phyloP scores from a whole-genome alignment of 2,329 filamentous ascomycete species.

The Phaeosphaeria sp. region DNA sequence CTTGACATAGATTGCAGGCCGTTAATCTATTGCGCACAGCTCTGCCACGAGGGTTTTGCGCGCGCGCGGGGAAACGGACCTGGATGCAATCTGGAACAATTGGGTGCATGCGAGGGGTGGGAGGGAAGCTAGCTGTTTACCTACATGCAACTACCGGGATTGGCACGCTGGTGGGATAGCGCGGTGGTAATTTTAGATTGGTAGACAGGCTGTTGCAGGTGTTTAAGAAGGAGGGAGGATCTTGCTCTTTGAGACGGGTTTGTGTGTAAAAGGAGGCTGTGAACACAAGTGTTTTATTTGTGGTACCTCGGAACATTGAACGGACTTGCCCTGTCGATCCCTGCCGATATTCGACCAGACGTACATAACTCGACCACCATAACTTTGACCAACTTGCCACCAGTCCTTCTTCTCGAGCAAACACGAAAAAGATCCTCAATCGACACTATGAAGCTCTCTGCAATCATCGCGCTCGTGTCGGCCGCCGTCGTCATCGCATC shows the following conservation, averaged over 20 bases:
- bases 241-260: not conserved
- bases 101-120: constrained; percentile 11
- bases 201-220: too few species aligned
- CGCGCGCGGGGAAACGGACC: constrained; percentile 24
- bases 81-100: constrained; percentile 20
- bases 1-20: constrained; percentile 10
- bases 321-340: not conserved
- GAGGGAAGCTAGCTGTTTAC: constrained; percentile 6
- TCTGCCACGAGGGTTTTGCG: constrained; percentile 32
- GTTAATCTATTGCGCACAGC: constrained; percentile 12
- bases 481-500: constrained; percentile 30
- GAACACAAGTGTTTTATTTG: too few species aligned
- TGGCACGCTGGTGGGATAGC: too few species aligned
- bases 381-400: not conserved
- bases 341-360: not conserved
- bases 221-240: constrained; percentile 14
- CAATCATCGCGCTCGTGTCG: constrained; percentile 22
- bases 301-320: not conserved
- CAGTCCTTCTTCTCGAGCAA: not conserved
- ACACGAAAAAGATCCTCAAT: not conserved
- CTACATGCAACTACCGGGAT: not conserved
- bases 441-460: constrained; percentile 34
- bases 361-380: not conserved
- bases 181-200: constrained; percentile 21
- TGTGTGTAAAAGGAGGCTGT: too few species aligned